These are phyloP conservation scores for Rhodotorula taiwanensis DNA, from an alignment of 768 basidiomycete genomes.

Conservation along the genomic window DNA sequence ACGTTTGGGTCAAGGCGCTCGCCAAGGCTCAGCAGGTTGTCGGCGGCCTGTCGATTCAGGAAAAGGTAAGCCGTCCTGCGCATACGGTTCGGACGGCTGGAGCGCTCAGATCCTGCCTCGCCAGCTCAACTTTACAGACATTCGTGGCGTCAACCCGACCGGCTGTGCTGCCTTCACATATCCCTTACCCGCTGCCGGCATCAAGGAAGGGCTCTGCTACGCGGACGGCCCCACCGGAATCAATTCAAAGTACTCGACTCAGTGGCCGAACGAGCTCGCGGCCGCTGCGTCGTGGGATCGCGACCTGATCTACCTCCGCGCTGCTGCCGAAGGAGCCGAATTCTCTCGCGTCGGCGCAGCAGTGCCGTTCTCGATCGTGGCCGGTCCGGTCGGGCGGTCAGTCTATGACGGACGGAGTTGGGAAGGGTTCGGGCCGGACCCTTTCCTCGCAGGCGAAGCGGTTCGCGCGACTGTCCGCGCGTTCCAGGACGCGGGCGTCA, in stretches of 20 bases:
- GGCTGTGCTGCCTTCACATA: constrained; percentile 7
- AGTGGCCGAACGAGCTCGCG: constrained; percentile 71
- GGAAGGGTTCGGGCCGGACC: constrained; percentile 30
- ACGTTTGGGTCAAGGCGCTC: constrained; percentile 5
- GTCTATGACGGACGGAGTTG: constrained; percentile 22
- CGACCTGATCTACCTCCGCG: constrained; percentile 66
- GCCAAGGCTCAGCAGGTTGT: constrained; percentile 11
- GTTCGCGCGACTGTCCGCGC: constrained; percentile 22
- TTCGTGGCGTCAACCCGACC: background rate
- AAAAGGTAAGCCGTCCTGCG: too few relatives aligned
- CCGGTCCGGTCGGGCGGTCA: constrained; percentile 5
- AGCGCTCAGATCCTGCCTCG: too few relatives aligned
- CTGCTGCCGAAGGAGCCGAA: constrained; percentile 74
- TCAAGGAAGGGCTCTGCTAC: background rate
- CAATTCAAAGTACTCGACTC: constrained; percentile 7
- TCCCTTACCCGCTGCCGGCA: background rate
- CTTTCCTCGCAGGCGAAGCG: constrained; percentile 18
- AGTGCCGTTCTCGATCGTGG: constrained; percentile 44
- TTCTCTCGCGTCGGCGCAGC: constrained; percentile 77
- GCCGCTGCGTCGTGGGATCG: constrained; percentile 77
- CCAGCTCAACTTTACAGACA: constrained; percentile 12
- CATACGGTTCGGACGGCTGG: too few relatives aligned
- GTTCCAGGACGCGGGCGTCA: constrained; percentile 37
- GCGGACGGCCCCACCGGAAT: constrained; percentile 11
- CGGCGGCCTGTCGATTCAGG: background rate